phyloP scores from a whole-genome alignment of 352 stramenopile genomes.

The Pythium monospermum region DNA sequence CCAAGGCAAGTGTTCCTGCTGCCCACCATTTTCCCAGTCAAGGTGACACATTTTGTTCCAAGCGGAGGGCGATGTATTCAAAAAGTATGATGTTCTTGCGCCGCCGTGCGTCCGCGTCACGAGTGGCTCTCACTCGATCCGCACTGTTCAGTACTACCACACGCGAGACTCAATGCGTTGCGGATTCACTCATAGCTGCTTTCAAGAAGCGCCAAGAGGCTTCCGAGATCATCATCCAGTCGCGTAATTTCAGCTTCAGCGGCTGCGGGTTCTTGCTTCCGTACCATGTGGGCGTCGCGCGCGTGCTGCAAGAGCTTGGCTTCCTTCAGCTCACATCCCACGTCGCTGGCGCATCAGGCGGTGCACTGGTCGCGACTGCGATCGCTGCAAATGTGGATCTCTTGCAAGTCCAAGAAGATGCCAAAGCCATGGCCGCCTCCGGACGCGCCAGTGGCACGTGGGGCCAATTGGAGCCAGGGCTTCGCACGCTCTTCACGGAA shows the following conservation, averaged over 20 bases:
- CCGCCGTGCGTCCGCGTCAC: background rate
- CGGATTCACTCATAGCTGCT: slow-evolving; percentile 63
- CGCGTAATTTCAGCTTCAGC: slow-evolving; percentile 71
- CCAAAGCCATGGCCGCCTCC: slow-evolving; percentile 48
- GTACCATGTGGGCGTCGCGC: slow-evolving; percentile 72
- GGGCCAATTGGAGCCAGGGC: slow-evolving; percentile 58
- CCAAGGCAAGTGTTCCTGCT: too few species aligned
- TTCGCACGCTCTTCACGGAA: slow-evolving; percentile 46
- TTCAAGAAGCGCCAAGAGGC: slow-evolving; percentile 47
- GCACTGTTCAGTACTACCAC: slow-evolving; percentile 32
- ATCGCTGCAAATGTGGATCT: slow-evolving; percentile 54
- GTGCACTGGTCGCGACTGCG: slow-evolving; percentile 55
- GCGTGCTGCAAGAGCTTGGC: slow-evolving; percentile 46
- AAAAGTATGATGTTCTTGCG: too few species aligned
- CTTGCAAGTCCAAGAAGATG: slow-evolving; percentile 49
- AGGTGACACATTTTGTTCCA: too few species aligned
- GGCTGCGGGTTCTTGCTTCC: slow-evolving; percentile 74
- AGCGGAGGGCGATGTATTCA: too few species aligned
- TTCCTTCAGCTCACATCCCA: slow-evolving; percentile 40
- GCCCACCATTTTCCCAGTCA: too few species aligned
- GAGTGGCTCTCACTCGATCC: background rate
- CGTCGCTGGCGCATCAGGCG: slow-evolving; percentile 71
- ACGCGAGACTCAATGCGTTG: slow-evolving; percentile 21
- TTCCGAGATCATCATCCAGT: background rate
- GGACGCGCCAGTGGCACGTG: slow-evolving; percentile 49